Evolutionary conservation across 148 eudicot genomes (phyloP).

Genomic region (Talinum fruticosum): DNA sequence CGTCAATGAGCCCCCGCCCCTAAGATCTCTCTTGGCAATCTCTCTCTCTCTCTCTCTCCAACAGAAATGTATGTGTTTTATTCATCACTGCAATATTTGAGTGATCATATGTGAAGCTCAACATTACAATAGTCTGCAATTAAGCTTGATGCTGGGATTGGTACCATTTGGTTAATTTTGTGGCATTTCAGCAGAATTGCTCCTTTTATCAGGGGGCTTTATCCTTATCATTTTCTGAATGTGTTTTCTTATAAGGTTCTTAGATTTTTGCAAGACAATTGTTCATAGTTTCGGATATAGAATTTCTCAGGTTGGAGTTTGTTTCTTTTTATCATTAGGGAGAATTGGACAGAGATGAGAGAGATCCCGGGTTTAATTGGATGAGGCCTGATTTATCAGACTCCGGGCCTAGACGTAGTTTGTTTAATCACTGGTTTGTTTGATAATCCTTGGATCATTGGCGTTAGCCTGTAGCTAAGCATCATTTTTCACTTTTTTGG

Average conservation of each 20-base stretch:
- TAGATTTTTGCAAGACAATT: not conserved
- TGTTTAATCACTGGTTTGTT: too few relatives aligned
- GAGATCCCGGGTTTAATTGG: too few relatives aligned
- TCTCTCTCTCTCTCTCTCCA: not conserved
- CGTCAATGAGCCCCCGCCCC: constrained; percentile 62
- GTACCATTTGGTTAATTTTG: not conserved
- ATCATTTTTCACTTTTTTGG: not conserved
- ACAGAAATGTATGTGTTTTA: not conserved
- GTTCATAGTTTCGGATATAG: too few relatives aligned
- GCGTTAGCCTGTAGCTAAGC: not conserved
- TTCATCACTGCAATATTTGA: not conserved
- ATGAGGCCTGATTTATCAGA: too few relatives aligned
- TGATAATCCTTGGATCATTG: not conserved
- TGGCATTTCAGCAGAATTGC: not conserved
- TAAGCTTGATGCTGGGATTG: not conserved
- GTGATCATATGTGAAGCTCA: not conserved
- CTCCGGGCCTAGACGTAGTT: not conserved
- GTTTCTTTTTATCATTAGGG: too few relatives aligned
- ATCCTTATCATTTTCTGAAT: not conserved
- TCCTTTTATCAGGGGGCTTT: not conserved
- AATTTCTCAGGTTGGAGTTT: too few relatives aligned
- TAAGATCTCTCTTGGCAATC: constrained; percentile 56
- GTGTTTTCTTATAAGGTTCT: not conserved
- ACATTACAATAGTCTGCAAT: not conserved
- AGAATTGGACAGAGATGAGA: too few relatives aligned